Percentiles rank a stretch among this genome's conserved stretches.
These are phyloP conservation scores for Trametes coccinea DNA, from an alignment of 768 basidiomycete species.

Conservation along the genomic window DNA sequence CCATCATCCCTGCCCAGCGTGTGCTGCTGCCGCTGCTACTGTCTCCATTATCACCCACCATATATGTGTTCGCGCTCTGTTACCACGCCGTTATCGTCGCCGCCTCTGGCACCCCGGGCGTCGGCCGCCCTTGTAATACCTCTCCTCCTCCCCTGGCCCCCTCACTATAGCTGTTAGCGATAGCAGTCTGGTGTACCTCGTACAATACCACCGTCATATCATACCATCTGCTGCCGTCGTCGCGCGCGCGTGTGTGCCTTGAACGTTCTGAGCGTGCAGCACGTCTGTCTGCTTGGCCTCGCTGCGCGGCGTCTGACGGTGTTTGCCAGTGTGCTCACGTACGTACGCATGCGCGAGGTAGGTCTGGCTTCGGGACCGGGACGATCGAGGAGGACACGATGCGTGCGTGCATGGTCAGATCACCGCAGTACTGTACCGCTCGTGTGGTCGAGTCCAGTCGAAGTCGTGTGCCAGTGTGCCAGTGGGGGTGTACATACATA, in stretches of 20 bases:
- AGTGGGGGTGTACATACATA: too few relatives aligned
- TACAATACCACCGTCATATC: slow-evolving; percentile 1
- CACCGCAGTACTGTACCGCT: too few relatives aligned
- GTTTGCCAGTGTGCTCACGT: too few relatives aligned
- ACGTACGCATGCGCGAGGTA: too few relatives aligned
- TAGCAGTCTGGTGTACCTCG: background rate
- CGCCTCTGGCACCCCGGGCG: background rate
- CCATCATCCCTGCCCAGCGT: background rate
- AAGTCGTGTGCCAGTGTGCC: too few relatives aligned
- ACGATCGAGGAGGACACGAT: too few relatives aligned
- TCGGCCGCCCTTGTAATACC: slow-evolving; percentile 5
- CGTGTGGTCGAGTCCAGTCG: too few relatives aligned
- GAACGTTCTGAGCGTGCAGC: background rate
- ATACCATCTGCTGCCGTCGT: background rate
- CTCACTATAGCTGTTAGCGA: slow-evolving; percentile 3
- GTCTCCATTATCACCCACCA: slow-evolving; percentile 3
- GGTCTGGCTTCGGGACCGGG: too few relatives aligned
- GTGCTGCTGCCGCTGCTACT: background rate
- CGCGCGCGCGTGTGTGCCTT: background rate
- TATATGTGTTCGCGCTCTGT: background rate
- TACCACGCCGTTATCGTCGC: background rate
- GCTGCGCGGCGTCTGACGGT: too few relatives aligned
- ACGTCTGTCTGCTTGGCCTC: too few relatives aligned
- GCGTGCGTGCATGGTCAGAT: too few relatives aligned
- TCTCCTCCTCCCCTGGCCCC: background rate